Base-by-base conservation (phyloP, 345 rosid genomes). In the Populus tremula region DNA sequence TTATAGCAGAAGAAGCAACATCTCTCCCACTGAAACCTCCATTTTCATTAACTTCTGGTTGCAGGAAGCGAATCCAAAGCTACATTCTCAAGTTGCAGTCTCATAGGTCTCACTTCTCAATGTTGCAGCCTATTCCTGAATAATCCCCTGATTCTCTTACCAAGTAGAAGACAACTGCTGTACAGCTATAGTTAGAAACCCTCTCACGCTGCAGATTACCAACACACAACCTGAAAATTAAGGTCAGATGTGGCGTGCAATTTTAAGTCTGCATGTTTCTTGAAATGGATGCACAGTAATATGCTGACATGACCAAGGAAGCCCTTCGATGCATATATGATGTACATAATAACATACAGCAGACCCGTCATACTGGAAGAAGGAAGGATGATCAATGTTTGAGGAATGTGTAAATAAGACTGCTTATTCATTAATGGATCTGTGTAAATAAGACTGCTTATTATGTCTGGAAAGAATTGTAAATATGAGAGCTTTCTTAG, bases 21-120 rank as follows among this genome's bases (percentile, higher is more conserved):
- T 84, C 84, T 82, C 86, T 91, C 73, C 88, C 88, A n/a, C 71
- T 89, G 77, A 85, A 81, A 76, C 94, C 88, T 59, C 93, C 87
- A 69, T 89, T 93, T 84, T 72, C 81, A 33, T 79, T 88, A 77
- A 81, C 87, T 65, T 78, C 77, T 76, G 87, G 87, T 39, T 74
- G 83, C 75, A 83, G 84, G 87, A 86, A 84, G 85, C 81, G 85
- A 84, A 86, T 91, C 61, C 85, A 85, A 72, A 84, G 63, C 82
- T 91, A 88, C 85, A 90, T 93, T 62, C 68, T 77, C 77, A 85
- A 83, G 63, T 83, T 91, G 85, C 89, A 83, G 86, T 80, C 79
- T 71, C 96, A 78, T 53, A 91, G 80, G 74, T 84, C 89, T 66
- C 86, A 82, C 83, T 79, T 80, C 67, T 75, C 67, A 63, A 75